These are phyloP conservation scores for Penicillium griseofulvum DNA, from an alignment of 2,329 filamentous ascomycete genomes.

Conservation along the genomic window DNA sequence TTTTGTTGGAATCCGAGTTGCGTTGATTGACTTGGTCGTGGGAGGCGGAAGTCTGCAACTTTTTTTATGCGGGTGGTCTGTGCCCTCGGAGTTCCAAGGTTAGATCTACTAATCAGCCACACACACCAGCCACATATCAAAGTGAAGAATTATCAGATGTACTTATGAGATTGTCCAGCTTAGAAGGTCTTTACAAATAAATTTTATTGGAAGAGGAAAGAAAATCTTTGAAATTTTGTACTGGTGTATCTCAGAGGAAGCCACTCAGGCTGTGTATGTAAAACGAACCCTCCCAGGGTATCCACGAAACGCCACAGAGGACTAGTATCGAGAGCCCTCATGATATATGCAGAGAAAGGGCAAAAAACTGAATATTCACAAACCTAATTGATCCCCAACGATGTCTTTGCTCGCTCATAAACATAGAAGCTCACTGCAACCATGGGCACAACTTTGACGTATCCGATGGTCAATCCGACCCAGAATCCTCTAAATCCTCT, in stretches of 20 bases:
- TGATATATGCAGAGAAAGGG: conserved; percentile 3
- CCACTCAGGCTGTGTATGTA: conserved; percentile 14
- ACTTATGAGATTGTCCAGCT: neutral
- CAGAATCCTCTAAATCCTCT: conserved; percentile 80
- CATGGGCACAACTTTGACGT: conserved; percentile 92
- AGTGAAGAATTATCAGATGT: neutral
- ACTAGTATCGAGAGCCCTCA: conserved; percentile 17
- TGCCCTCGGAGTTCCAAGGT: conserved; percentile 6
- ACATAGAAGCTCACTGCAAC: conserved; percentile 69
- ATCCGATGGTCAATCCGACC: conserved; percentile 89
- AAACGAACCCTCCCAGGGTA: conserved; percentile 8
- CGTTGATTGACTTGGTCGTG: neutral
- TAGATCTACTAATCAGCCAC: neutral
- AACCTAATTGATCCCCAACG: conserved; percentile 49
- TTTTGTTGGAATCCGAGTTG: conserved; percentile 14
- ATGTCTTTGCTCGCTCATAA: conserved; percentile 63
- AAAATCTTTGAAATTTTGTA: neutral
- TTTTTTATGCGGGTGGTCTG: conserved; percentile 17
- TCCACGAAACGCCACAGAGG: conserved; percentile 21
- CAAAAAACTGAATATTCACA: conserved; percentile 1
- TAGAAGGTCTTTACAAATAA: neutral
- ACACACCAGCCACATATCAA: neutral
- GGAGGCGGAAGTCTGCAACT: neutral
- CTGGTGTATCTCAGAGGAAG: conserved; percentile 14
- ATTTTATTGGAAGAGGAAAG: neutral